phyloP scores from a whole-genome alignment of 1,284 basidiomycete genomes.

The Ceratorhiza oryzae-sativae region DNA sequence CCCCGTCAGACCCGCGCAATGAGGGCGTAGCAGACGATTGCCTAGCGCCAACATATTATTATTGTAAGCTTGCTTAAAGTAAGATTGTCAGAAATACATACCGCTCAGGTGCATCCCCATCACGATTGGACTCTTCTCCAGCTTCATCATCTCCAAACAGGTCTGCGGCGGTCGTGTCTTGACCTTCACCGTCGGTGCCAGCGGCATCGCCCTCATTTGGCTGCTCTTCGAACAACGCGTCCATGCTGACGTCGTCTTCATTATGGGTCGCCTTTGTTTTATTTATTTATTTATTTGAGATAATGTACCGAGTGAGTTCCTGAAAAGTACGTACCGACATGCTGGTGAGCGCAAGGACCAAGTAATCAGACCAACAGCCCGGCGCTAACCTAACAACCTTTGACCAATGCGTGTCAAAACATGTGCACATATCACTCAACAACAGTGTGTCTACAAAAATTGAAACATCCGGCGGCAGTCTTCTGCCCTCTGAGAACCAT shows the following conservation, averaged over 20 bases:
- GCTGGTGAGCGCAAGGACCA: background rate
- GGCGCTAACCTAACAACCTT: background rate
- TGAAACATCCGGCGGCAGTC: background rate
- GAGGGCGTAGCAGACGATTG: conserved; percentile 42
- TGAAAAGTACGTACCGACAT: conserved; percentile 1
- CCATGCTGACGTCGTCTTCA: conserved; percentile 17
- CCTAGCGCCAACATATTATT: background rate
- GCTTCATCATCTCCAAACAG: conserved; percentile 25
- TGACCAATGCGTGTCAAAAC: background rate
- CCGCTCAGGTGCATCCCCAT: conserved; percentile 4
- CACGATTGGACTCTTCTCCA: background rate
- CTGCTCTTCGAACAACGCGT: background rate
- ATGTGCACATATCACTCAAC: background rate
- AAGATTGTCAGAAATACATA: background rate
- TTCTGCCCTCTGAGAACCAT: background rate
- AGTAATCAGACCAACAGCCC: background rate
- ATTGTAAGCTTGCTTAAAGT: background rate
- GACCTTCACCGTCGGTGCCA: background rate
- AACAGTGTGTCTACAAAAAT: background rate
- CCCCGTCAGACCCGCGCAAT: conserved; percentile 61
- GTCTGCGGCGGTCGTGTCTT: conserved; percentile 24
- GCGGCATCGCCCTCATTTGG: background rate
- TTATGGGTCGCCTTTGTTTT: background rate
- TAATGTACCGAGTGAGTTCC: background rate
- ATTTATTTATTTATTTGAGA: background rate